Conservation (phyloP, 371 early-diverging fungal species). For the Mortierella sp. region DNA sequence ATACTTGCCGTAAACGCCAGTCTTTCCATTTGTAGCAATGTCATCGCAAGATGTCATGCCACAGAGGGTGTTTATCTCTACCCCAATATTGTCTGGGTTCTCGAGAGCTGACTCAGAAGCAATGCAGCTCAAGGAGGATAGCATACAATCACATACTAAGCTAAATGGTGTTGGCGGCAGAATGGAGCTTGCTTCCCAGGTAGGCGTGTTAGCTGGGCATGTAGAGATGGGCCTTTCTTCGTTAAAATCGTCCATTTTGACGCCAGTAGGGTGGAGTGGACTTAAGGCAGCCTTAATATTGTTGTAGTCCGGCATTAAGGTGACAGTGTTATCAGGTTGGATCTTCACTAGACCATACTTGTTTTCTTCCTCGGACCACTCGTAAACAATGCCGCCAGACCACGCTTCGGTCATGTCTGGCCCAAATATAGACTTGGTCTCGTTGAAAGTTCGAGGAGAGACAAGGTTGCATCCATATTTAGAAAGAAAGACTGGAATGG, state of each 20-base stretch:
- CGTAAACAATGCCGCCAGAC: conserved; percentile 86
- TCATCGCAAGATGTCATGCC: conserved; percentile 64
- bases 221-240: conserved; percentile 45
- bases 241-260: conserved; percentile 62
- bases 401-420: conserved; percentile 73
- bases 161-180: conserved; percentile 79
- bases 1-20: conserved; percentile 66
- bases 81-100: conserved; percentile 22
- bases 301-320: conserved; percentile 60
- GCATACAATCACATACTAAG: conserved; percentile 76
- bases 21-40: conserved; percentile 63
- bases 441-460: conserved; percentile 65
- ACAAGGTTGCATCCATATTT: conserved; percentile 74
- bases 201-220: conserved; percentile 66
- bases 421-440: conserved; percentile 76
- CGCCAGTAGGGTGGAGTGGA: conserved; percentile 60
- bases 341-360: conserved; percentile 80
- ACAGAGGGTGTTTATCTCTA: conserved; percentile 63
- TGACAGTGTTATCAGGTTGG: conserved; percentile 56
- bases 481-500: conserved; percentile 72
- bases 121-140: conserved; percentile 70
- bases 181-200: conserved; percentile 68
- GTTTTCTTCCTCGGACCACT: conserved; percentile 83
- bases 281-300: conserved; percentile 59
- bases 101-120: conserved; percentile 59